Evolutionary conservation across 164 flowering plant genomes (phyloP), one percentile per base, ranked within the genome.

Genomic region (Tetrastigma voinierianum): DNA sequence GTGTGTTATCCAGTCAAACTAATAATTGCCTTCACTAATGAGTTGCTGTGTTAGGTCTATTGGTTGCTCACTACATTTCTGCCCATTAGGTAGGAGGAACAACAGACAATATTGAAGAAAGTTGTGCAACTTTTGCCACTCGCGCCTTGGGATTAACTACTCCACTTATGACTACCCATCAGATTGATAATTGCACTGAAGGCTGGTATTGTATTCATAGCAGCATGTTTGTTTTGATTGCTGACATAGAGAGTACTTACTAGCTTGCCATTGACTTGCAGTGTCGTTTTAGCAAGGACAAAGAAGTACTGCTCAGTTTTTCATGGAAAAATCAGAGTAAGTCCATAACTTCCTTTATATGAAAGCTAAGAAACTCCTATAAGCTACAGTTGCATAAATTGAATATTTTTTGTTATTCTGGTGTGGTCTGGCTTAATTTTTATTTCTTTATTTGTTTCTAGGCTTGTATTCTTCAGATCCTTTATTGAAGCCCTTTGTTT

Each of bases 161-260:
- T 46, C 92, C 96, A 15, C 73, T 94, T 68, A 77, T 24, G 83
- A 90, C 95, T 54, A 94, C 98, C 56, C 98, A 94, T 81, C 97
- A 94, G 86, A 94, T 94, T 76, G 97, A 94, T 77, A 94, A 94
- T 63, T 94, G 98, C 81, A 83, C 95, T 18, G 98, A 91, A 70
- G 98, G 96, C 77, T 94, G 98, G 97, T 94, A 84, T 32, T 51
- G 72, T 51, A 59, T 67, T n/a, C 58, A 15, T 45, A 15, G n/a
- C 23, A 14, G 10, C 2, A 8, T 25, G 40, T 12, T 56, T 17
- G 44, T 63, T 51, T 11, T 64, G 19, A 18, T 47, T 23, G 25
- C 59, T 25, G 57, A 17, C 18, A 17, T 61, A n/a, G 12, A 11
- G 10, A 49, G 23, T 62, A 65, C 20, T 6, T 63, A 46, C 82